Percentiles rank a stretch among this genome's conserved stretches.
Conservation (phyloP, 345 rosid species). For the Odontarrhena argentea region DNA sequence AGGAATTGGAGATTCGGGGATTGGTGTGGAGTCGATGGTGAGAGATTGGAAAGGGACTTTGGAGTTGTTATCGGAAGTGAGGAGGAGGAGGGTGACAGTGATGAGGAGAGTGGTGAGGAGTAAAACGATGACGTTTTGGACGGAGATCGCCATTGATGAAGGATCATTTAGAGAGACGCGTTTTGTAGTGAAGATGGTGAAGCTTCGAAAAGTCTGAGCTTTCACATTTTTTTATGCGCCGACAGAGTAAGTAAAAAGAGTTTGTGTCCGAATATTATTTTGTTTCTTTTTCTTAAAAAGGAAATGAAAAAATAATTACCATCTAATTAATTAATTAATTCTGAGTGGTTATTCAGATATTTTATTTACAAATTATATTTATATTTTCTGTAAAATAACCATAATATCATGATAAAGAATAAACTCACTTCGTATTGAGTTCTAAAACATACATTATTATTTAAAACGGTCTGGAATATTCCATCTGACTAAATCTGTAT, state of each 20-base stretch:
- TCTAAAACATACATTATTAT: too few species aligned
- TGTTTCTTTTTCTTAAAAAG: too few species aligned
- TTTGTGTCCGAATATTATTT: conserved; percentile 4
- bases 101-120: conserved; percentile 49
- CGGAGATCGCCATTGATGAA: conserved; percentile 54
- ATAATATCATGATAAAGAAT: too few species aligned
- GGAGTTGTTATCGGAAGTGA: conserved; percentile 37
- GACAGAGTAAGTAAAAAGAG: conserved; percentile 29
- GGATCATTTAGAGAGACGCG: conserved; percentile 24
- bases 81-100: conserved; percentile 45
- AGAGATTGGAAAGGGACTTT: conserved; percentile 43
- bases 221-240: conserved; percentile 37
- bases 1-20: conserved; percentile 27
- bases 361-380: neutral
- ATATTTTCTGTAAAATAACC: too few species aligned
- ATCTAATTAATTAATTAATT: too few species aligned
- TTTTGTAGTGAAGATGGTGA: conserved; percentile 20
- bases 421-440: too few species aligned
- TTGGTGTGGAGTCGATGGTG: conserved; percentile 43
- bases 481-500: too few species aligned
- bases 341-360: neutral
- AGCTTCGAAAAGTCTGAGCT: conserved; percentile 29
- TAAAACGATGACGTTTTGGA: conserved; percentile 53
- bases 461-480: too few species aligned
- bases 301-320: too few species aligned